Conservation (phyloP, 2,329 filamentous ascomycete species). For the Alternaria conjuncta region DNA sequence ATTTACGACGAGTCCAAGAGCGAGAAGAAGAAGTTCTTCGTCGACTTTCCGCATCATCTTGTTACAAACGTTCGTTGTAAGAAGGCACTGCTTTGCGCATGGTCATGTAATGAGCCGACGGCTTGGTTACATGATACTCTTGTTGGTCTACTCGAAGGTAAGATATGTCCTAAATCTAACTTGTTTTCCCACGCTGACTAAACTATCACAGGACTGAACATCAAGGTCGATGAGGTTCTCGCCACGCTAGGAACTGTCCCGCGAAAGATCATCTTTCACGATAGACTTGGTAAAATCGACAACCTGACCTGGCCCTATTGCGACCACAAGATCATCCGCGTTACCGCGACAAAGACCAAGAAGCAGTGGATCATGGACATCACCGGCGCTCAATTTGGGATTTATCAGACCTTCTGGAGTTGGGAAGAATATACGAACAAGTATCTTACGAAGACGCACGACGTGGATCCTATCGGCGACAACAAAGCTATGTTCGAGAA, state of each 20-base stretch:
- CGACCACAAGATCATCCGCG: not conserved
- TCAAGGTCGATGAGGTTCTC: not conserved
- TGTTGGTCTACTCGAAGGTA: not conserved
- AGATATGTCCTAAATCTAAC: fast-evolving
- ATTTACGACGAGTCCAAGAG: not conserved
- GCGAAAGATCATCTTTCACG: not conserved
- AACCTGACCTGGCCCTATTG: not conserved
- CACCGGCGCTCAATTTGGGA: slow-evolving; percentile 5
- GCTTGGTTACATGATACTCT: not conserved
- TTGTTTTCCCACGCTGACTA: not conserved
- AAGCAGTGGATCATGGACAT: slow-evolving; percentile 2
- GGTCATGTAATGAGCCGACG: not conserved
- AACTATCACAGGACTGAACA: not conserved
- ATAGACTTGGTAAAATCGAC: not conserved
- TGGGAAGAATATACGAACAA: not conserved
- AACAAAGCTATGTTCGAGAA: not conserved
- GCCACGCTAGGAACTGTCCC: not conserved
- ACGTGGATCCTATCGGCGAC: fast-evolving
- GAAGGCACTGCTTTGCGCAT: not conserved
- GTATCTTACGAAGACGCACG: not conserved
- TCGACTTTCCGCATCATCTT: not conserved
- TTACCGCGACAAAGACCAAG: not conserved
- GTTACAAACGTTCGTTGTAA: not conserved
- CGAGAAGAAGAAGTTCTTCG: not conserved
- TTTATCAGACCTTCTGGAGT: not conserved